Evolutionary conservation across 352 stramenopile genomes (phyloP), one percentile per base, ranked within the genome.

Genomic region (Blastocystis sp.): DNA sequence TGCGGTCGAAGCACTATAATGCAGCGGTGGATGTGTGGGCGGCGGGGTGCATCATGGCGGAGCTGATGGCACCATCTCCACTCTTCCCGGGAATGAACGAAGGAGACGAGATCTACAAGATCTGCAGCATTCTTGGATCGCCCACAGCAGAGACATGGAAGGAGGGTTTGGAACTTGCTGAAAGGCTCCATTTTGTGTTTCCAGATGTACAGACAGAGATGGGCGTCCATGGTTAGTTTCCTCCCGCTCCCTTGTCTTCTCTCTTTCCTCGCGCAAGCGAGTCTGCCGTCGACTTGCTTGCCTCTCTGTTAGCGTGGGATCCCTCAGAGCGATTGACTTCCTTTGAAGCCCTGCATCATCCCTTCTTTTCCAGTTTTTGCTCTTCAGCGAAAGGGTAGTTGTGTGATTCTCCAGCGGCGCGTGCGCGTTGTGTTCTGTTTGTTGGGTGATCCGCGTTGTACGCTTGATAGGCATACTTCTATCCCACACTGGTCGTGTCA

Each of bases 1-100:
- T 99, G 40, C 92, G 94, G 11, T 96, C 93, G 45, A 94, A 92
- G 28, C 93, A 92, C 23, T 99, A 99, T 91, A 98, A 98, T 84
- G 96, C 92, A 7, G 94, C 96, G 2, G 97, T 99, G 88, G 97
- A 99, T 90, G 91, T 96, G 2, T 99, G 96, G 92, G 96, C 95
- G 0, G 95, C 95, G 90, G 97, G 97, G 23, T 98, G 95, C 90
- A 98, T 99, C 89, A 97, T 99, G 90, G 95, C 94, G 14, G 97
- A 99, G 90, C 91, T 99, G 88, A 98, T 97, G 89, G 96, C 93
- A 45, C 89, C 98, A 41, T 90, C 92, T 7, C 96, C 97, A 3
- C 92, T 99, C n/a, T 98, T 99, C 89, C 96, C 97, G 0, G 97
- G 96, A 10, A 95, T 91, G 67, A 96, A 91, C 71, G 96, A 99